Base-by-base conservation (phyloP, 1,139 yeast genomes). In the Starmera stellimalicola region DNA sequence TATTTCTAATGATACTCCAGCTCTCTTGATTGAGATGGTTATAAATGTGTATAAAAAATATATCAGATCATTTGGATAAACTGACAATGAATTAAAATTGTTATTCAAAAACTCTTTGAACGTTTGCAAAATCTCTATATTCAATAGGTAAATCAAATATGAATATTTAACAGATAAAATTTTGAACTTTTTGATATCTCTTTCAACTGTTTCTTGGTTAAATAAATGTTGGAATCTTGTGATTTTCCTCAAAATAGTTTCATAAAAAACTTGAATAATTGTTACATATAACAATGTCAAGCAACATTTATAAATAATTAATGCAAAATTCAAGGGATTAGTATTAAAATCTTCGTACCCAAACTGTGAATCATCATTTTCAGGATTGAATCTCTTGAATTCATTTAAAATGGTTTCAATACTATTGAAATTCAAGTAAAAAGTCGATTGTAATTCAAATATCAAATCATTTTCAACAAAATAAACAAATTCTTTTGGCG, bases 391-490 rank as follows among this genome's bases (percentile, higher is more conserved):
- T 9, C 18, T 14, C 14, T 10, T 10, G 19, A 11, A 27, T 10
- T 18, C 12, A 6, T 27, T 12, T n/a, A 27, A 27, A 7, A 27
- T 9, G 15, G 10, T 7, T 17, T 27, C 29, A 18, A 12, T 16
- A 27, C 8, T 11, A 18, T 27, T 22, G 18, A 27, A 27, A 16
- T 8, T 12, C 5, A 27, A 11, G 12, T 27, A 27, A 18, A 27
- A 27, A 11, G 8, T 10, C 11, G 18, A 6, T 17, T 27, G 22
- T n/a, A 27, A 12, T 27, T 27, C 29, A 6, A 11, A 6, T 11
- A 27, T 14, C 4, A 27, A 7, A 16, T 27, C 16, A 27, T 11
- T 27, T 12, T 27, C 29, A 17, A 27, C 14, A 27, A 27, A 27
- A 7, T 27, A 20, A 9, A 18, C 29, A 27, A 9, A 27, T 11